These are phyloP conservation scores for Diaporthe eres DNA, from an alignment of 2,329 filamentous ascomycete species.

Conservation along the genomic window DNA sequence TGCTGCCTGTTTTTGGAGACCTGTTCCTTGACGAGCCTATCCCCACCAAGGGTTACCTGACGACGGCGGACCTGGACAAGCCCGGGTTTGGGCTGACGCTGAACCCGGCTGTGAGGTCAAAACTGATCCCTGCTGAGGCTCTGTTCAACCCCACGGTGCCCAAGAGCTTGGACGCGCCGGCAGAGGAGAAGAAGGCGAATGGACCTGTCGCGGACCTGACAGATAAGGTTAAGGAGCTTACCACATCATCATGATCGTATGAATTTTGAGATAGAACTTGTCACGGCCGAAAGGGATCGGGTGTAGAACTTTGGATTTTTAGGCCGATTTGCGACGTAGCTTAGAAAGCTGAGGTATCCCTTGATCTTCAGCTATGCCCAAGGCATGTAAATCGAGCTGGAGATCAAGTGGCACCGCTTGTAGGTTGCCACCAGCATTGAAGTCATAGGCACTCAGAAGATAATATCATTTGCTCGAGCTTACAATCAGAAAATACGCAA, in stretches of 20 bases:
- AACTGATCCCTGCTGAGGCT: constrained; percentile 81
- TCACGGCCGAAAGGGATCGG: background rate
- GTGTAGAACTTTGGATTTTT: background rate
- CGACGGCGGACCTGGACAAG: constrained; percentile 84
- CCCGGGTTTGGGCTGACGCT: constrained; percentile 92
- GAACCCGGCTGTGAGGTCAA: constrained; percentile 79
- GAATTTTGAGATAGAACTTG: background rate
- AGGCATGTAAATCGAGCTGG: background rate
- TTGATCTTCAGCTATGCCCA: background rate
- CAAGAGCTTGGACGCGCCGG: constrained; percentile 47
- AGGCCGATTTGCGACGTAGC: background rate
- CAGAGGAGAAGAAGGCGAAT: constrained; percentile 42
- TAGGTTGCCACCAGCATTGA: background rate
- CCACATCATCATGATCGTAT: constrained; percentile 42
- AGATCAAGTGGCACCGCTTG: background rate
- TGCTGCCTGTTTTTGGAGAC: constrained; percentile 92
- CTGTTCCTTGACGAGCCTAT: constrained; percentile 93
- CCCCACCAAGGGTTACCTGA: constrained; percentile 84
- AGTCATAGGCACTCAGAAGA: background rate
- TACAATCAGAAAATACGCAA: background rate
- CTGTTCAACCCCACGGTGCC: constrained; percentile 78
- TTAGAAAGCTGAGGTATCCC: background rate
- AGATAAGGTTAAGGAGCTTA: constrained; percentile 54
- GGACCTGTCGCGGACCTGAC: constrained; percentile 51
- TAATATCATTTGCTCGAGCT: constrained; percentile 7